phyloP scores from a whole-genome alignment of 2,329 filamentous ascomycete genomes.

The Alternaria triticina region DNA sequence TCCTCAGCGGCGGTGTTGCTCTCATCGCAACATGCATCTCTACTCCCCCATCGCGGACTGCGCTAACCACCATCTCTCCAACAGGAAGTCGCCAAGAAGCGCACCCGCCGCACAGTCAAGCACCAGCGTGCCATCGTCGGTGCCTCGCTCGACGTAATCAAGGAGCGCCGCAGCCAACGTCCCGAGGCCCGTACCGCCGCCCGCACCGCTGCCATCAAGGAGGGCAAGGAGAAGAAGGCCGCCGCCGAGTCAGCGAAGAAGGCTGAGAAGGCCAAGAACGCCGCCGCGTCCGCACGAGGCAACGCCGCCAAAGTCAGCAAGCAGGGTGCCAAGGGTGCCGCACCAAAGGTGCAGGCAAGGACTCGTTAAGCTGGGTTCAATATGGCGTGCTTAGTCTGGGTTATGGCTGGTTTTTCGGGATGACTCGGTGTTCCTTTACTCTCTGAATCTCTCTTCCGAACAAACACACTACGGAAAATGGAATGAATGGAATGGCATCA shows the following conservation, averaged over 20 bases:
- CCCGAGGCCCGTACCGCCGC: slow-evolving; percentile 94
- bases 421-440: slow-evolving; percentile 40
- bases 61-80: slow-evolving; percentile 28
- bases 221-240: slow-evolving; percentile 98
- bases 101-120: slow-evolving; percentile 97
- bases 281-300: slow-evolving; percentile 75
- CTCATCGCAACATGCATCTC: background rate
- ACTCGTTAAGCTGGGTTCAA: slow-evolving; percentile 70
- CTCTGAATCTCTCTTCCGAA: slow-evolving; percentile 29
- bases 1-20: background rate
- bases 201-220: slow-evolving; percentile 89
- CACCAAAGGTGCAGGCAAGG: slow-evolving; percentile 82
- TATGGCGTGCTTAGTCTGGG: slow-evolving; percentile 31
- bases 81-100: slow-evolving; percentile 99
- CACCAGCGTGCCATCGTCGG: slow-evolving; percentile 98
- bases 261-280: slow-evolving; percentile 97
- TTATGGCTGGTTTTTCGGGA: slow-evolving; percentile 37
- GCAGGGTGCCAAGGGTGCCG: slow-evolving; percentile 93
- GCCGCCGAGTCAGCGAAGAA: slow-evolving; percentile 91
- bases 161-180: slow-evolving; percentile 94
- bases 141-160: slow-evolving; percentile 99
- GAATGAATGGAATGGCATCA: slow-evolving; percentile 42
- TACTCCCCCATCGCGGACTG: background rate
- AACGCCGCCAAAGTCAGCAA: slow-evolving; percentile 87
- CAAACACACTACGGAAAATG: slow-evolving; percentile 28